Base-by-base conservation (phyloP, 192 early-diverging fungal genomes). In the Dissophora ornata region DNA sequence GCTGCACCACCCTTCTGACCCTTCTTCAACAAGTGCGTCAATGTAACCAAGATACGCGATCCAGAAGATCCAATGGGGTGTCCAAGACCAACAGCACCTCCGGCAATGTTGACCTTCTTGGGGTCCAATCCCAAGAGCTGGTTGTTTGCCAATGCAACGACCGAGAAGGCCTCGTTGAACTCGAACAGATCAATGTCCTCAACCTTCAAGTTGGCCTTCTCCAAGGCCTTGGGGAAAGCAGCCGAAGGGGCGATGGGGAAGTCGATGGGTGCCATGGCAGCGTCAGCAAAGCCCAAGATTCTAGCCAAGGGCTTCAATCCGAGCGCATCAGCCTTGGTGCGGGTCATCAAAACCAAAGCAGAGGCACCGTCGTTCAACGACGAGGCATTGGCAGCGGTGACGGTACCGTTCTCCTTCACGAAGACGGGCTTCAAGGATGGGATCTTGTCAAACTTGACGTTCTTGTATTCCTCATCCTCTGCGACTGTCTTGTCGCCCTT, bases 101-200 rank as follows among this genome's bases (percentile, higher is more conserved):
- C 93, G 21, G 90, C 89, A 71, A 95, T 77, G 66, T 95, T 95
- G 58, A 90, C 86, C 70, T 84, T 88, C 26, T 81, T 82, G 55
- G 90, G 86, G 62, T 92, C 87, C 28, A 91, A 64, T 16, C 89
- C 89, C 41, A 95, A 85, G 38, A 95, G 82, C 85, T 97, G 86
- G 77, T 97, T 93, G 81, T 99, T 99, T 44, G 86, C 97, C 24
- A 87, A 82, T 16, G 92, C 89, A 55, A 98, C 97, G 7, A 97
- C 96, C 66, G 90, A 91, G 79, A 99, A 99, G 0, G 97, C 97
- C 83, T 99, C 97, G 82, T 99, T 98, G 81, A 99, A 90, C 81
- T 99, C 97, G 70, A 93, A 99, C 46, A 96, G 81, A 54, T 87
- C 88, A 80, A 99, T 93, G 80, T 97, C 96, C 67, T 94, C 89